Evolutionary conservation across 768 basidiomycete genomes (phyloP).

Genomic region (Mycena rosella): DNA sequence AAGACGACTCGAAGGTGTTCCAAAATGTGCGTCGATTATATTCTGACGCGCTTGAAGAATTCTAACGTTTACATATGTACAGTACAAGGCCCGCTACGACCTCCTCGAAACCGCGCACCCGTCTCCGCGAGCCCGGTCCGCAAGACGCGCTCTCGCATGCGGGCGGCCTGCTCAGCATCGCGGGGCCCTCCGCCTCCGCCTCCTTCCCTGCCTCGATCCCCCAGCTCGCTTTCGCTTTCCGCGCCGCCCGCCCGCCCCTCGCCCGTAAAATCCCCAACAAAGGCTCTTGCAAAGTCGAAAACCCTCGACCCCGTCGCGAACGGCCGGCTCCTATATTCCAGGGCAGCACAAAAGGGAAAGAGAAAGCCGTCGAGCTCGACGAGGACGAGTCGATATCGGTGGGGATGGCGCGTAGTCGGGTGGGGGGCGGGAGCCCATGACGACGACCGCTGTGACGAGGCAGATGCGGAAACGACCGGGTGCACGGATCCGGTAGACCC

Average conservation of each 20-base stretch:
- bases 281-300: conserved; percentile 36
- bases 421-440: background rate
- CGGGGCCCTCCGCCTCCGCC: conserved; percentile 10
- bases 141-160: conserved; percentile 34
- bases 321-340: conserved; percentile 31
- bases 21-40: conserved; percentile 53
- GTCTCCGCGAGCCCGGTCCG: conserved; percentile 21
- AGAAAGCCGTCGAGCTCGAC: conserved; percentile 20
- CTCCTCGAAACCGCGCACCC: conserved; percentile 28
- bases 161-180: conserved; percentile 25
- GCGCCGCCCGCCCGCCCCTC: conserved; percentile 9
- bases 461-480: conserved; percentile 20
- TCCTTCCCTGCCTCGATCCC: background rate
- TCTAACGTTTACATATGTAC: background rate
- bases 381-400: conserved; percentile 26
- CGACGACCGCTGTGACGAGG: background rate
- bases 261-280: conserved; percentile 18
- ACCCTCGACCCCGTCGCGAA: conserved; percentile 47
- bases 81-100: conserved; percentile 32
- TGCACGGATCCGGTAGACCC: conserved; percentile 19
- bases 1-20: conserved; percentile 72
- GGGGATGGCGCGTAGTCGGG: conserved; percentile 7
- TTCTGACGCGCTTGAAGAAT: conserved; percentile 54
- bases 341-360: conserved; percentile 47
- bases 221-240: conserved; percentile 5